A percentile compares a stretch with the other conserved stretches of the same genome.
Evolutionary conservation across 2,329 filamentous ascomycete species (phyloP).

Genomic region (Colletotrichum scovillei): DNA sequence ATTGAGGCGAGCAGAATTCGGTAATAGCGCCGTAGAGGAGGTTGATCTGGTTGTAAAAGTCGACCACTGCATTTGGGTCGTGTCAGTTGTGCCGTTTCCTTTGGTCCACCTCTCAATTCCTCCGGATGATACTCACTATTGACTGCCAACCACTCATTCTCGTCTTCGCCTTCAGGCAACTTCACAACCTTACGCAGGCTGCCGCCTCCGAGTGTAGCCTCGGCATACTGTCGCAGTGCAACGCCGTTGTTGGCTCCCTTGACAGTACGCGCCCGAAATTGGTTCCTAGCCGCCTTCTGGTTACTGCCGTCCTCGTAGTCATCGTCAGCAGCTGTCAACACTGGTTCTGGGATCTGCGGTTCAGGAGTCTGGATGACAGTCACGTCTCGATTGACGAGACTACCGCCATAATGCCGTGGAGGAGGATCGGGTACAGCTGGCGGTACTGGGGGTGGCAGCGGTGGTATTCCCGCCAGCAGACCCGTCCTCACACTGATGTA

Average conservation of each 20-base stretch:
- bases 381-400: slow-evolving; percentile 36
- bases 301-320: slow-evolving; percentile 66
- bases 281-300: slow-evolving; percentile 81
- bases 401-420: slow-evolving; percentile 18
- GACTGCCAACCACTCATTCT: slow-evolving; percentile 98
- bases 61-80: slow-evolving; percentile 77
- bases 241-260: slow-evolving; percentile 86
- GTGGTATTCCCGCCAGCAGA: slow-evolving; percentile 31
- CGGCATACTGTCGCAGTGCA: slow-evolving; percentile 97
- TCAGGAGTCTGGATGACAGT: slow-evolving; percentile 35
- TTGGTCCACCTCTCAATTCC: not conserved
- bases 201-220: slow-evolving; percentile 94
- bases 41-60: slow-evolving; percentile 99
- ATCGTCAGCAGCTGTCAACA: slow-evolving; percentile 44
- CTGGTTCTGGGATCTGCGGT: slow-evolving; percentile 16
- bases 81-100: slow-evolving; percentile 40
- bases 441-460: slow-evolving; percentile 23
- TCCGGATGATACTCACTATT: slow-evolving; percentile 76
- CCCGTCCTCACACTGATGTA: slow-evolving; percentile 40
- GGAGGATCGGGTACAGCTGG: slow-evolving; percentile 32
- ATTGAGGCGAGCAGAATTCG: slow-evolving; percentile 97
- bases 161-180: slow-evolving; percentile 94
- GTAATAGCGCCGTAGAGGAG: slow-evolving; percentile 98
- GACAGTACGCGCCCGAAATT: slow-evolving; percentile 88
- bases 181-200: slow-evolving; percentile 97